Evolutionary conservation across 306 rosid species (phyloP).

Genomic region (Gleditsia sinensis): DNA sequence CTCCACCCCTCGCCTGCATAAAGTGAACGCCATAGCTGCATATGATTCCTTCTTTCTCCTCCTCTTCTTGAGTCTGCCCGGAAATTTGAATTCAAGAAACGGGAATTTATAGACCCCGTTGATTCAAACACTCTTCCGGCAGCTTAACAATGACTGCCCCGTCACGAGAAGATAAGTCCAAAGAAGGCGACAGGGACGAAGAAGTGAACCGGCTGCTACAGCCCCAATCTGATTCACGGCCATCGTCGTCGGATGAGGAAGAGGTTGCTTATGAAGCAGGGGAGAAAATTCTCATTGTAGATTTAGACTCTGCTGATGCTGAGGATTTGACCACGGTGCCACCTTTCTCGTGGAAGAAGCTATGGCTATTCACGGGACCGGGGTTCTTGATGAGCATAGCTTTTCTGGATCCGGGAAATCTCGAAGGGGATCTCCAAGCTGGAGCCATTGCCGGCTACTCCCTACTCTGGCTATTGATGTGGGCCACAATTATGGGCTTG

Average conservation of each 20-base stretch:
- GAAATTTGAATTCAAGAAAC: background rate
- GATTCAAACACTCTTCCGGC: background rate
- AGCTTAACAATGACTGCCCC: constrained; percentile 45
- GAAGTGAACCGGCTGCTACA: constrained; percentile 60
- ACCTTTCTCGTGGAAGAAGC: constrained; percentile 81
- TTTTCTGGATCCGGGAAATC: constrained; percentile 88
- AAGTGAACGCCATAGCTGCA: background rate
- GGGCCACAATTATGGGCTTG: constrained; percentile 85
- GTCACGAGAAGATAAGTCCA: constrained; percentile 39
- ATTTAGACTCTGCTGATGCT: constrained; percentile 37
- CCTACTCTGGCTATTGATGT: constrained; percentile 76
- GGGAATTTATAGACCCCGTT: background rate
- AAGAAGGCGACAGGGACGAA: constrained; percentile 44
- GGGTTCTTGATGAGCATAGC: constrained; percentile 95
- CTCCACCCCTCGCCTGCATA: background rate
- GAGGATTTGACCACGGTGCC: constrained; percentile 43
- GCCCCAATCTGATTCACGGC: constrained; percentile 23
- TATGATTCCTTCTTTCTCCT: background rate
- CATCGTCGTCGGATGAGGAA: constrained; percentile 25
- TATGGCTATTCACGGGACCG: constrained; percentile 83
- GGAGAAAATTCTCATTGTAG: constrained; percentile 68
- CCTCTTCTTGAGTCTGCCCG: background rate
- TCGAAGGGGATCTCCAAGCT: constrained; percentile 89
- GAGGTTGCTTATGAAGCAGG: constrained; percentile 73
- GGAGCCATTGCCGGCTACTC: constrained; percentile 92